A percentile compares a stretch with the other conserved stretches of the same genome.
Conservation (phyloP, 345 rosid species). For the Salix caprea region DNA sequence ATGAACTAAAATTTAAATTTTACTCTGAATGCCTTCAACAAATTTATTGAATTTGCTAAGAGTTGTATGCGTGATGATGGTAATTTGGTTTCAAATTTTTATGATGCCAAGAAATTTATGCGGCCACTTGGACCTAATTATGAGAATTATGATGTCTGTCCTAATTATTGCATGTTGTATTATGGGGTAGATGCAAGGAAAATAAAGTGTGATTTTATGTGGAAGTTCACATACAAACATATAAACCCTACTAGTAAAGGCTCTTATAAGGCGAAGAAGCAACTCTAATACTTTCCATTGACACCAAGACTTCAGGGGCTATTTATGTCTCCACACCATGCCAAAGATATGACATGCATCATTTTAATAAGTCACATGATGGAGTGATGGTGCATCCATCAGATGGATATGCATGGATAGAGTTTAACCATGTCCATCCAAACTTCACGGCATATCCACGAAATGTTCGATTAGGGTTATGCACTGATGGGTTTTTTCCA, state of each 20-base stretch:
- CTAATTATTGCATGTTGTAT: too few species aligned
- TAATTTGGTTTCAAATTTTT: too few species aligned
- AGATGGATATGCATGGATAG: too few species aligned
- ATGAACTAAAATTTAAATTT: too few species aligned
- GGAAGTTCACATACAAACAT: background rate
- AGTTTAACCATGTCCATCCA: background rate
- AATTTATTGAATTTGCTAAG: too few species aligned
- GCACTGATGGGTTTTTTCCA: background rate
- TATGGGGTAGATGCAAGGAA: too few species aligned
- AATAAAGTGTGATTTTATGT: too few species aligned
- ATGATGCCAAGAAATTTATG: too few species aligned
- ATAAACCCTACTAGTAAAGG: background rate
- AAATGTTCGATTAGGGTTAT: background rate
- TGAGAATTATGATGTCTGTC: too few species aligned
- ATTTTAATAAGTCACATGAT: background rate
- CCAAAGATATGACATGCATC: background rate
- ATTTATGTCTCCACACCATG: background rate
- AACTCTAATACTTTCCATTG: background rate
- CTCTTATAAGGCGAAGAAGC: background rate
- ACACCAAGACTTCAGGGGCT: background rate
- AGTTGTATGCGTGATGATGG: too few species aligned
- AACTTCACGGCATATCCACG: background rate
- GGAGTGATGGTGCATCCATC: background rate
- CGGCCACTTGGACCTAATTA: too few species aligned
- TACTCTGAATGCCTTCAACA: too few species aligned